Conservation (phyloP, 1,139 yeast genomes). For the Kodamaea anthophila region DNA sequence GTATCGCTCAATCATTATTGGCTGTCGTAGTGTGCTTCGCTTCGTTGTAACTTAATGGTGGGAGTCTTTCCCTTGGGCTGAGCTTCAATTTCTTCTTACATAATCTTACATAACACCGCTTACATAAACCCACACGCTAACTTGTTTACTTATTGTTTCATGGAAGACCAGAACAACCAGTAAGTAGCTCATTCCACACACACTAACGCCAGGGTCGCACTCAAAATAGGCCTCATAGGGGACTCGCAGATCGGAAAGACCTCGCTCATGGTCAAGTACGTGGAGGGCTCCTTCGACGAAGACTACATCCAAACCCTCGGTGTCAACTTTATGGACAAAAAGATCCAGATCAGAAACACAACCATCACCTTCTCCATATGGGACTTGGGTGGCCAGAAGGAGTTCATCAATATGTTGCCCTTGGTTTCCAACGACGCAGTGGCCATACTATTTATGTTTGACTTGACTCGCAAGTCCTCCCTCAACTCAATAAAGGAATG, state of each 20-base stretch:
- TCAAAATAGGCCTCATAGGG: conserved; percentile 91
- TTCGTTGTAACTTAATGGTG: too few relatives aligned
- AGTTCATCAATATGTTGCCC: conserved; percentile 94
- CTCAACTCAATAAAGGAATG: conserved; percentile 86
- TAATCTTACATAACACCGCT: too few relatives aligned
- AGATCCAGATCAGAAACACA: conserved; percentile 79
- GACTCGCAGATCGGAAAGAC: conserved; percentile 99
- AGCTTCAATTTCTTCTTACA: too few relatives aligned
- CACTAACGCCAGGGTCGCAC: conserved; percentile 47
- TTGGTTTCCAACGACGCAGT: conserved; percentile 91
- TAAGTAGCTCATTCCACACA: conserved; percentile 22
- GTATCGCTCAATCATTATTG: too few relatives aligned
- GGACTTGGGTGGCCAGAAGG: conserved; percentile 97
- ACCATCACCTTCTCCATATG: conserved; percentile 89
- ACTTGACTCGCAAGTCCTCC: conserved; percentile 80
- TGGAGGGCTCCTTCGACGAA: conserved; percentile 89
- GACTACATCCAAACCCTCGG: conserved; percentile 92
- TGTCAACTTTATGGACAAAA: conserved; percentile 91
- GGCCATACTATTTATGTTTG: conserved; percentile 89
- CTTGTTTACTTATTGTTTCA: too few relatives aligned
- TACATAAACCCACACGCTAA: too few relatives aligned
- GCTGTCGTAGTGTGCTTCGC: too few relatives aligned
- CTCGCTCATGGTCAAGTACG: conserved; percentile 93
- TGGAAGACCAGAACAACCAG: conserved; percentile 30
- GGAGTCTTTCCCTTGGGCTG: too few relatives aligned